A percentile compares a stretch with the other conserved stretches of the same genome.
These are phyloP conservation scores for Isabelozyma rhagii DNA, from an alignment of 805 yeast genomes.

Conservation along the genomic window DNA sequence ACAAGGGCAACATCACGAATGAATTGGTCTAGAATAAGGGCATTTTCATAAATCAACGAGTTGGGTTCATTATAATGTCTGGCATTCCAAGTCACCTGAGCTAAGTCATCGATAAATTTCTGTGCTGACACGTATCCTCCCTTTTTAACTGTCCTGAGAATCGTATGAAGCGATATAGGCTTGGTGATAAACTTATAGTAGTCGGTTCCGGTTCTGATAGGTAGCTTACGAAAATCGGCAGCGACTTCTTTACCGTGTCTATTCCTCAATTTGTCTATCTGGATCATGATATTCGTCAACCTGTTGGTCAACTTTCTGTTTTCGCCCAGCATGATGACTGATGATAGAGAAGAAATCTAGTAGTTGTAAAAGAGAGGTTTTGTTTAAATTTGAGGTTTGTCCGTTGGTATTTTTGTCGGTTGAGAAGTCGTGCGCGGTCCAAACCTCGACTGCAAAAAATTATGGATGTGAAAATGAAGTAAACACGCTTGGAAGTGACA, in stretches of 20 bases:
- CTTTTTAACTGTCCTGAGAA: constrained; percentile 57
- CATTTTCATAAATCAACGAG: constrained; percentile 67
- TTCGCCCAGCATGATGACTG: constrained; percentile 23
- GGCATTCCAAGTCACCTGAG: constrained; percentile 89
- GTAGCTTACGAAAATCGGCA: constrained; percentile 67
- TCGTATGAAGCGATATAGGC: constrained; percentile 79
- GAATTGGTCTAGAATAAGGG: constrained; percentile 53
- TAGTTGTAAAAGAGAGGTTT: background rate
- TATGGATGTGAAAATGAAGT: no score
- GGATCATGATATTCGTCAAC: constrained; percentile 32
- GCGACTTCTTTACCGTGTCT: constrained; percentile 43
- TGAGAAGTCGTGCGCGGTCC: background rate
- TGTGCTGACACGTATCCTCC: constrained; percentile 57
- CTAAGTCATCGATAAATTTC: constrained; percentile 72
- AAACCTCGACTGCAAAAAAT: background rate
- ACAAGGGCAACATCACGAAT: constrained; percentile 48
- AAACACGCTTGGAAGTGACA: no score
- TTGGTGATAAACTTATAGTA: constrained; percentile 74
- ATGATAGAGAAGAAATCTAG: background rate
- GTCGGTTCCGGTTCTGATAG: constrained; percentile 68
- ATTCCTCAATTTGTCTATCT: constrained; percentile 39
- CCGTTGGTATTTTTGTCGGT: background rate
- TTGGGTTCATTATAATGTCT: constrained; percentile 73
- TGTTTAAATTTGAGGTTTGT: background rate
- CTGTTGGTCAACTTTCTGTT: constrained; percentile 29